Base-by-base conservation (phyloP, 140 eudicot species). In the Ambrosia hybrid region DNA sequence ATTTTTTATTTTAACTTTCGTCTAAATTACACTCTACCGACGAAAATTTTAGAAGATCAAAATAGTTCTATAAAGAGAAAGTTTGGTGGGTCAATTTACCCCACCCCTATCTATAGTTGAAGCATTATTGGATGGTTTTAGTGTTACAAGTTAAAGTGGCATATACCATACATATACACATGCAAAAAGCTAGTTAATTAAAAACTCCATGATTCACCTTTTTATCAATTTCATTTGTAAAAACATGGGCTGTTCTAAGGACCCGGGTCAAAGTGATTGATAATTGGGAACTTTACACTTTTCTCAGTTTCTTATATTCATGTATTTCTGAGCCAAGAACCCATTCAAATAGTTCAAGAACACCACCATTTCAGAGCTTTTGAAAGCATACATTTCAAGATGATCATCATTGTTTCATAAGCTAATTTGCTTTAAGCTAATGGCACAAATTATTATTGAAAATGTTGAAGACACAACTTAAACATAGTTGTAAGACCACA, bases 271-370 rank as follows among this genome's bases (percentile, higher is more conserved):
- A 78, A 78, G 72, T 16, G 78, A 36, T 45, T 58, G 70, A 64
- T 43, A 71, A 63, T 59, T 78, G 73, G 67, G n/a, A 63, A 34
- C 73, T 72, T 78, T 64, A 71, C 55, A 57, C 76, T 77, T 77
- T 77, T 33, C n/a, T 39, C 73, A 41, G 46, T 41, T 41, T 41
- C 46, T 41, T 21, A 21, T 41, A 46, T 63, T 38, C 83, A 79
- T 79, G 37, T 46, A 72, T 65, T 73, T 79, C 75, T 73, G 83
- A 61, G 75, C 74, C 73, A 71, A 55, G 21, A 77, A n/a, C 66
- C 51, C 68, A 78, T 53, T 53, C 73, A 52, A 71, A 71, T 70
- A 30, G 82, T 72, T 65, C 63, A 55, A 56, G 17, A 73, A 73
- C 79, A 65, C 79, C 68, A 73, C 83, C 71, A 79, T 48, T 52